phyloP scores from a whole-genome alignment of 2,329 filamentous ascomycete species.

The Rutstroemia sp. region DNA sequence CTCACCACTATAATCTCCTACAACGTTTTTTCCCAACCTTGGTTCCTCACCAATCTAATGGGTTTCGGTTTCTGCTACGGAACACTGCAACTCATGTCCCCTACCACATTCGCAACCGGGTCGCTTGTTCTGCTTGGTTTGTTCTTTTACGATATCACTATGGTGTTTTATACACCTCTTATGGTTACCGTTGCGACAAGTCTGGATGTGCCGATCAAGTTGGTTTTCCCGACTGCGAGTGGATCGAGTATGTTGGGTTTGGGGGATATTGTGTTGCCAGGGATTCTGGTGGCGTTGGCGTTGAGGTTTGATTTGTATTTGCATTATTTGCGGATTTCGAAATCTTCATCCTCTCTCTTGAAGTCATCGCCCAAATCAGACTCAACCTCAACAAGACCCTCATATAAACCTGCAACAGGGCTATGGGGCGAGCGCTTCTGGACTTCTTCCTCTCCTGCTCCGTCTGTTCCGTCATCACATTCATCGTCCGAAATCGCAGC shows the following conservation, averaged over 20 bases:
- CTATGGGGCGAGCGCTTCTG: slow-evolving; percentile 82
- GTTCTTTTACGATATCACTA: slow-evolving; percentile 93
- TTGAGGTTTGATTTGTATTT: slow-evolving; percentile 87
- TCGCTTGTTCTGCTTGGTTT: slow-evolving; percentile 69
- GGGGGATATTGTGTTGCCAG: slow-evolving; percentile 89
- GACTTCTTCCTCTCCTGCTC: slow-evolving; percentile 36
- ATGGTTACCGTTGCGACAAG: slow-evolving; percentile 85
- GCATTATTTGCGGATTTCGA: slow-evolving; percentile 57
- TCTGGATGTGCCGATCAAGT: slow-evolving; percentile 87
- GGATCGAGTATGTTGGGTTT: slow-evolving; percentile 77
- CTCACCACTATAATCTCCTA: slow-evolving; percentile 22
- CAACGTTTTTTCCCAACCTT: slow-evolving; percentile 24
- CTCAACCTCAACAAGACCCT: slow-evolving; percentile 31
- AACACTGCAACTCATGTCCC: slow-evolving; percentile 75
- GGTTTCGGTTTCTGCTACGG: slow-evolving; percentile 83
- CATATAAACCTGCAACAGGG: slow-evolving; percentile 54
- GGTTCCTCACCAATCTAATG: slow-evolving; percentile 69
- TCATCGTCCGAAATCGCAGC: slow-evolving; percentile 5
- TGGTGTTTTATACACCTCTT: slow-evolving; percentile 80
- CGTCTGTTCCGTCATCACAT: neutral
- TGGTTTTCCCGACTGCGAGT: slow-evolving; percentile 65
- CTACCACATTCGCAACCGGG: slow-evolving; percentile 79
- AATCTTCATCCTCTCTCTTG: slow-evolving; percentile 13
- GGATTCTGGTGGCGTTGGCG: slow-evolving; percentile 81
- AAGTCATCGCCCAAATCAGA: slow-evolving; percentile 30